phyloP scores from a whole-genome alignment of 257 asterid species.

The Fraxinus pennsylvanica region DNA sequence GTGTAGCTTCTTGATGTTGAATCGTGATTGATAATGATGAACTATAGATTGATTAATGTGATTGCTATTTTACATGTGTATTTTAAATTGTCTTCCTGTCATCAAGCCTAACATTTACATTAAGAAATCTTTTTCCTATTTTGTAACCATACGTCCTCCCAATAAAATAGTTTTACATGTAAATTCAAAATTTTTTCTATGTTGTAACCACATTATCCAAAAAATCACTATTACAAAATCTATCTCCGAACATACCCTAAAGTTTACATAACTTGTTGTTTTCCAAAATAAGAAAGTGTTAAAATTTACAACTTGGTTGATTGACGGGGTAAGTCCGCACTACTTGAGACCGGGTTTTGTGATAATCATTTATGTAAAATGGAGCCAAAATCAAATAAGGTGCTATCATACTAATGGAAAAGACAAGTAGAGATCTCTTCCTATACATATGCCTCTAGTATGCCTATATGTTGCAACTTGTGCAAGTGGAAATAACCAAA shows the following conservation, averaged over 20 bases:
- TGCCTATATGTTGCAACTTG: slow-evolving; percentile 13
- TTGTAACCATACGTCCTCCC: too few relatives aligned
- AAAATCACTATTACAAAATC: too few relatives aligned
- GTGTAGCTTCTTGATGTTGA: background rate
- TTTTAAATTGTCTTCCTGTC: background rate
- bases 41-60: background rate
- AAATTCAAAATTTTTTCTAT: too few relatives aligned
- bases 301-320: background rate
- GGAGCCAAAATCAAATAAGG: background rate
- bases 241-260: too few relatives aligned
- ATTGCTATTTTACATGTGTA: slow-evolving; percentile 1
- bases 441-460: too few relatives aligned
- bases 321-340: background rate
- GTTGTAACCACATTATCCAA: too few relatives aligned
- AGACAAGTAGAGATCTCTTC: background rate
- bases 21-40: background rate
- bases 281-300: background rate
- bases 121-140: background rate
- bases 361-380: background rate
- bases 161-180: too few relatives aligned
- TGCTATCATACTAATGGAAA: background rate
- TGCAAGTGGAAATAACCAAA: background rate
- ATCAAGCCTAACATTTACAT: background rate
- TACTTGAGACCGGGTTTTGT: background rate
- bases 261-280: background rate